These are phyloP conservation scores for Ceraceosorus guamensis DNA, from an alignment of 1,284 basidiomycete species.

Conservation along the genomic window DNA sequence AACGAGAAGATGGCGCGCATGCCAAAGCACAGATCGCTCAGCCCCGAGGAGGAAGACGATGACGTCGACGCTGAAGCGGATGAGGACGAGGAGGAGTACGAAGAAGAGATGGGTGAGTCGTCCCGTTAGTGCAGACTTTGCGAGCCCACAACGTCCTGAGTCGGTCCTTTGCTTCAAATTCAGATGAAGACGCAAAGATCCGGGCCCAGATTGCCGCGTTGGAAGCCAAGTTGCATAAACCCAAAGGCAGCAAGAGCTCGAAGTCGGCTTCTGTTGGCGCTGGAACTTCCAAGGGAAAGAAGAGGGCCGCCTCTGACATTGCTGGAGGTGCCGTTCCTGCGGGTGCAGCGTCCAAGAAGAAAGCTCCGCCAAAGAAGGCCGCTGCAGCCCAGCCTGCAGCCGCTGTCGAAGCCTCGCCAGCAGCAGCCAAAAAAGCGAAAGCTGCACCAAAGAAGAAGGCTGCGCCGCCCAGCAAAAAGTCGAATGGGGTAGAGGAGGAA, in stretches of 20 bases:
- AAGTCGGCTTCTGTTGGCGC: too few species aligned
- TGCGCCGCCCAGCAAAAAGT: constrained; percentile 11
- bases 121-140: background rate
- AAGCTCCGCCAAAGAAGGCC: constrained; percentile 14
- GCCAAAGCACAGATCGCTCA: constrained; percentile 53
- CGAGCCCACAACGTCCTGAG: too few species aligned
- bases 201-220: constrained; percentile 37
- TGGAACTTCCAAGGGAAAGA: constrained; percentile 34
- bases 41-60: constrained; percentile 41
- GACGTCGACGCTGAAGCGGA: constrained; percentile 50
- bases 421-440: background rate
- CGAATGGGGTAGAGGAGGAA: constrained; percentile 35
- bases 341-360: constrained; percentile 22
- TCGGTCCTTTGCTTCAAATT: too few species aligned
- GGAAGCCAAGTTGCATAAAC: constrained; percentile 29
- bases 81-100: constrained; percentile 36
- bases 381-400: constrained; percentile 10
- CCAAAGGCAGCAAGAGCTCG: constrained; percentile 30
- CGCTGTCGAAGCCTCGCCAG: background rate
- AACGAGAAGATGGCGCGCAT: constrained; percentile 80
- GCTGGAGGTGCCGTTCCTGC: background rate
- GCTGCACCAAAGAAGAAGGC: constrained; percentile 6
- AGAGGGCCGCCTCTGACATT: constrained; percentile 9
- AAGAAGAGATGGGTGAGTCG: constrained; percentile 15
- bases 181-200: constrained; percentile 25